Percentiles rank a stretch among this genome's conserved stretches.
phyloP scores from a whole-genome alignment of 495 filamentous ascomycete genomes.

The Hypomontagnella monticulosa region DNA sequence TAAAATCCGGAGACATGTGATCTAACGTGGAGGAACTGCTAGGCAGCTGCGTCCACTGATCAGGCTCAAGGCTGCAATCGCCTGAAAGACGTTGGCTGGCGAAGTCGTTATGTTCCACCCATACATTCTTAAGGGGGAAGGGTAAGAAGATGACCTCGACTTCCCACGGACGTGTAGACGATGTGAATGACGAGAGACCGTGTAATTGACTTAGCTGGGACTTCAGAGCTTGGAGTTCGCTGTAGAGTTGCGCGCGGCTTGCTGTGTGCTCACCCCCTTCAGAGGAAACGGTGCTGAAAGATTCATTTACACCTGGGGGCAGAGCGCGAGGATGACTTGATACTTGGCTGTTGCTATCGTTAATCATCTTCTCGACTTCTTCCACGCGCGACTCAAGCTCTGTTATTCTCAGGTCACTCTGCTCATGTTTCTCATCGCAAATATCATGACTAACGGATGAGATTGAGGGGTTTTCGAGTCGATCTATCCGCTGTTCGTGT shows the following conservation, averaged over 20 bases:
- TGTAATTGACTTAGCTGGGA: constrained; percentile 66
- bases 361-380: constrained; percentile 66
- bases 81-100: constrained; percentile 54
- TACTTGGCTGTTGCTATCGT: constrained; percentile 55
- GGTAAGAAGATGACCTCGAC: constrained; percentile 75
- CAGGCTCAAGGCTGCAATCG: constrained; percentile 52
- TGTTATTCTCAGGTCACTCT: constrained; percentile 64
- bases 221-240: constrained; percentile 64
- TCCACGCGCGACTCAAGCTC: constrained; percentile 70
- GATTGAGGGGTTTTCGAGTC: constrained; percentile 69
- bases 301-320: constrained; percentile 46
- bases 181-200: constrained; percentile 60
- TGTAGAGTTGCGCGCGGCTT: constrained; percentile 56
- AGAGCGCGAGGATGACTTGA: constrained; percentile 48
- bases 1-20: constrained; percentile 53
- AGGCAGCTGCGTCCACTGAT: constrained; percentile 68
- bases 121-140: constrained; percentile 70
- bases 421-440: constrained; percentile 66
- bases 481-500: constrained; percentile 66
- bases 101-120: constrained; percentile 62
- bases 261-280: constrained; percentile 46
- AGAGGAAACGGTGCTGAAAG: constrained; percentile 56
- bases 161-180: constrained; percentile 68
- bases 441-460: constrained; percentile 65
- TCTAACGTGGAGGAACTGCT: constrained; percentile 54